These are phyloP conservation scores for Rhizophagus prolifer DNA, from an alignment of 192 early-diverging fungal genomes.

Conservation along the genomic window DNA sequence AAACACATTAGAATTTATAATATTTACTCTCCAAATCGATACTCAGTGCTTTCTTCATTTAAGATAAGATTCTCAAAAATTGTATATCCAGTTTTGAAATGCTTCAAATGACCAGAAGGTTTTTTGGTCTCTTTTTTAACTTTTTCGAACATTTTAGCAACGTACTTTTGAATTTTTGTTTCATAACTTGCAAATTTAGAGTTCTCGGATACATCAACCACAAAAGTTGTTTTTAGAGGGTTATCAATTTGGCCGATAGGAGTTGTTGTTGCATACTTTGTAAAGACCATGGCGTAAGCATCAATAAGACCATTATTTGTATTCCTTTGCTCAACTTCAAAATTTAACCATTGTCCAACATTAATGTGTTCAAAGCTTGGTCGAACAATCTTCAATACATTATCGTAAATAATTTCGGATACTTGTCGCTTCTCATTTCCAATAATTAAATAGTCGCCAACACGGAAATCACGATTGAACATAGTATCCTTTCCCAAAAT, in stretches of 20 bases:
- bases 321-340: not conserved
- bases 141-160: slow-evolving; percentile 13
- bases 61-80: not conserved
- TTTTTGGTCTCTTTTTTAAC: slow-evolving; percentile 24
- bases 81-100: not conserved
- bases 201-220: not conserved
- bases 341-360: not conserved
- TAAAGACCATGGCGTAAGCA: slow-evolving; percentile 25
- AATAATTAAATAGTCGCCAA: slow-evolving; percentile 26
- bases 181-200: not conserved
- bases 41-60: not conserved
- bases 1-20: not conserved
- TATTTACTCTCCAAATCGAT: slow-evolving; percentile 20
- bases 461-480: not conserved
- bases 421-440: slow-evolving; percentile 18
- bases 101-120: slow-evolving; percentile 8
- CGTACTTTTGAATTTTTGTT: slow-evolving; percentile 3
- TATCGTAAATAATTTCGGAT: slow-evolving; percentile 19
- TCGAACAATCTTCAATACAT: slow-evolving; percentile 2
- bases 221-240: slow-evolving; percentile 14
- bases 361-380: not conserved
- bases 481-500: slow-evolving; percentile 22
- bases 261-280: slow-evolving; percentile 17
- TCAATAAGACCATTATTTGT: slow-evolving; percentile 23
- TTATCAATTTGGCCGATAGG: not conserved